These are phyloP conservation scores for Arxiozyma telluris DNA, from an alignment of 1,139 yeast genomes.

Conservation along the genomic window DNA sequence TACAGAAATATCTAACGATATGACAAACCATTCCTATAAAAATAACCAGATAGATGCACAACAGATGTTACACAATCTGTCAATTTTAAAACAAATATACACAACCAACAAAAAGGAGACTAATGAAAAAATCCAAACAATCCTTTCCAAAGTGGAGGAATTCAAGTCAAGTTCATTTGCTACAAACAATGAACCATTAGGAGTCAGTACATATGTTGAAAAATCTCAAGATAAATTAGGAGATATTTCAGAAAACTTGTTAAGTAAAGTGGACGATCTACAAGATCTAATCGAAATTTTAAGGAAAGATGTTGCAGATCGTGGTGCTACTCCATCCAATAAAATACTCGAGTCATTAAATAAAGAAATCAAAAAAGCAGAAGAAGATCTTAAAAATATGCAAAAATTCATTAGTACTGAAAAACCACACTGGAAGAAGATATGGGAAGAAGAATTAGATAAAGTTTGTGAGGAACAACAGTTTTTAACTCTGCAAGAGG, in stretches of 20 bases:
- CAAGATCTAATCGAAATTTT: constrained; percentile 88
- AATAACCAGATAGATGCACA: constrained; percentile 14
- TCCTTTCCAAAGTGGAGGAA: constrained; percentile 42
- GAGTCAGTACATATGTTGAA: constrained; percentile 60
- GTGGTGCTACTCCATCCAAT: constrained; percentile 77
- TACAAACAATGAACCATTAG: constrained; percentile 58
- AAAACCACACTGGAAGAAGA: constrained; percentile 77
- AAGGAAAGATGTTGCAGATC: constrained; percentile 82
- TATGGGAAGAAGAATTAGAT: constrained; percentile 89
- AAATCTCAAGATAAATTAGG: constrained; percentile 66
- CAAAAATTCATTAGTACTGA: constrained; percentile 57
- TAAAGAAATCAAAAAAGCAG: constrained; percentile 57
- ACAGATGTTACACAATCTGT: constrained; percentile 47
- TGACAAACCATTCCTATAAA: neutral
- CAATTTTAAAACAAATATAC: constrained; percentile 55
- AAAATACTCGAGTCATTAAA: constrained; percentile 61
- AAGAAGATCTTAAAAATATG: constrained; percentile 43
- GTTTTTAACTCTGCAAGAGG: constrained; percentile 82
- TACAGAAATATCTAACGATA: neutral
- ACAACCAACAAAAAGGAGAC: constrained; percentile 37
- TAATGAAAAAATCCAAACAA: constrained; percentile 37
- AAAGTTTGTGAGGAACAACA: constrained; percentile 92
- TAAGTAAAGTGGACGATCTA: constrained; percentile 80
- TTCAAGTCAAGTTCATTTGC: constrained; percentile 35
- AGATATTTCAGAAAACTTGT: constrained; percentile 61